A percentile compares a stretch with the other conserved stretches of the same genome.
Conservation (phyloP, 2,329 filamentous ascomycete genomes). For the Aureobasidium zeae region DNA sequence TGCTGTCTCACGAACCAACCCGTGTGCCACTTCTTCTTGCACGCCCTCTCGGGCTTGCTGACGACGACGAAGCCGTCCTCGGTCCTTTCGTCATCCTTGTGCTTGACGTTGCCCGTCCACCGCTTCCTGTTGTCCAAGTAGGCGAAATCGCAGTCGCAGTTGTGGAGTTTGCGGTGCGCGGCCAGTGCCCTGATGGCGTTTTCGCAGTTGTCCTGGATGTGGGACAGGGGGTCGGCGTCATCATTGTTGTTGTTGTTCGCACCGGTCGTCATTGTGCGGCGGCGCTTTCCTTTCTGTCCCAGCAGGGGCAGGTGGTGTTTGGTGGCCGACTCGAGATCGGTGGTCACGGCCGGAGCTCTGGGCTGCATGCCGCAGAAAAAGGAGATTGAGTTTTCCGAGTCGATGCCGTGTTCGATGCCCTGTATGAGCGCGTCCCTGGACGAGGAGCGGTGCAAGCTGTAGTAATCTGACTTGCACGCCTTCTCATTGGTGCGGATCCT, state of each 20-base stretch:
- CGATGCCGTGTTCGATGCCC: slow-evolving; percentile 7
- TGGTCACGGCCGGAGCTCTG: no score
- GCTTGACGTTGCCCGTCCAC: background rate
- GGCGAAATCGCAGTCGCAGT: slow-evolving; percentile 11
- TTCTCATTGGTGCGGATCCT: slow-evolving; percentile 3
- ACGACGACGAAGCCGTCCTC: no score
- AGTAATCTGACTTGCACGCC: slow-evolving; percentile 4
- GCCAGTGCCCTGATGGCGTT: slow-evolving; percentile 1
- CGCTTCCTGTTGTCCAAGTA: slow-evolving; percentile 1
- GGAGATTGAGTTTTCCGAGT: background rate
- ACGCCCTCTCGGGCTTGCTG: no score
- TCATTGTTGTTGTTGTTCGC: no score
- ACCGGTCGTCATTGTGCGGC: slow-evolving; percentile 5
- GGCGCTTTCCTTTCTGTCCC: slow-evolving; percentile 1
- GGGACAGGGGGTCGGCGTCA: background rate
- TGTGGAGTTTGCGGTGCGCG: slow-evolving; percentile 4
- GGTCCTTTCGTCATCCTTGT: background rate
- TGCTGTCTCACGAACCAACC: slow-evolving; percentile 12
- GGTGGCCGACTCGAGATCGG: no score
- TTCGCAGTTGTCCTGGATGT: slow-evolving; percentile 9
- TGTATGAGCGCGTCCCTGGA: background rate
- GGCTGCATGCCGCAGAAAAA: slow-evolving; percentile 3
- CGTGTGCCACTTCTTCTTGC: slow-evolving; percentile 9
- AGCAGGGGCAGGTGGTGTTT: background rate
- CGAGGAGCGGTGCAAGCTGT: background rate